phyloP scores from a whole-genome alignment of 306 rosid species.

The Quercus variabilis region DNA sequence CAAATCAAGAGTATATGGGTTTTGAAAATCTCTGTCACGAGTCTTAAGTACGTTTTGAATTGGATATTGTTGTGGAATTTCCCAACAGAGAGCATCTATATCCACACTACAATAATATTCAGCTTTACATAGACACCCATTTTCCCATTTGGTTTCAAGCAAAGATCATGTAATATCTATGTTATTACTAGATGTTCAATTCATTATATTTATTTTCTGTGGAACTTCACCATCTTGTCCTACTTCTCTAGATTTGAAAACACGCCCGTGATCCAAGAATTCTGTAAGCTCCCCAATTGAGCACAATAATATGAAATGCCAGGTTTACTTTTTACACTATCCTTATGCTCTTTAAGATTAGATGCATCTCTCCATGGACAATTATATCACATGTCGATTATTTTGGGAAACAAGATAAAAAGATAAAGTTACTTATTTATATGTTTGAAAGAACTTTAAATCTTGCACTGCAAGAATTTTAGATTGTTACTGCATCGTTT shows the following conservation, averaged over 20 bases:
- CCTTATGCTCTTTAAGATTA: background rate
- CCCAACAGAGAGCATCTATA: conserved; percentile 1
- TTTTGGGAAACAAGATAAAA: background rate
- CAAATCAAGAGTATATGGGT: conserved; percentile 69
- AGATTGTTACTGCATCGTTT: background rate
- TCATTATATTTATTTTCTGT: conserved; percentile 11
- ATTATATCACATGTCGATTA: background rate
- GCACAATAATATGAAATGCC: background rate
- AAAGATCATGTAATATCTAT: conserved; percentile 8
- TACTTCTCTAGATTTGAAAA: background rate
- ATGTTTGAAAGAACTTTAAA: background rate
- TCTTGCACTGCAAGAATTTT: background rate
- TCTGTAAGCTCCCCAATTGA: background rate
- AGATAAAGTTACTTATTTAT: background rate
- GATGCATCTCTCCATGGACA: background rate
- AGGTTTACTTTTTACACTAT: background rate
- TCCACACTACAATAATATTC: conserved; percentile 12
- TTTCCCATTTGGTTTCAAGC: conserved; percentile 26
- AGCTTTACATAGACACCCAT: conserved; percentile 6
- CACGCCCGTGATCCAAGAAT: background rate
- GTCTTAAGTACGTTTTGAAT: conserved; percentile 18
- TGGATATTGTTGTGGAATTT: conserved; percentile 3
- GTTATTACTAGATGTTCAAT: conserved; percentile 9
- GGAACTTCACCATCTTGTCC: background rate
- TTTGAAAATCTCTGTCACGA: conserved; percentile 57